phyloP scores from a whole-genome alignment of 306 rosid species.

The Senna siamea region DNA sequence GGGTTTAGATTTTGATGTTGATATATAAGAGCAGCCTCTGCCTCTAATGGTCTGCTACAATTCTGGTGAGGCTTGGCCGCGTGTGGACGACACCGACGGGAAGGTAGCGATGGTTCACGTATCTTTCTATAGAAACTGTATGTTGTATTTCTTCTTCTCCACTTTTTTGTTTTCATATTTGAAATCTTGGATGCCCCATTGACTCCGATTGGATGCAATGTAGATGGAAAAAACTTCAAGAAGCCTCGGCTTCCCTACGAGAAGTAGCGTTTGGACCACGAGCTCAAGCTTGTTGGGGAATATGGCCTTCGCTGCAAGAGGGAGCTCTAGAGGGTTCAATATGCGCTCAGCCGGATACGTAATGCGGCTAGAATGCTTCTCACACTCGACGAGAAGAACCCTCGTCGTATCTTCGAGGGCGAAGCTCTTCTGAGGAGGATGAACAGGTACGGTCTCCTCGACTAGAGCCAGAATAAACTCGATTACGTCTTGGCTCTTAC shows the following conservation, averaged over 20 bases:
- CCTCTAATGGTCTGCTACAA: too few species aligned
- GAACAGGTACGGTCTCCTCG: slow-evolving; percentile 55
- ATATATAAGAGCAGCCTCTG: too few species aligned
- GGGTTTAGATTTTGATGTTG: too few species aligned
- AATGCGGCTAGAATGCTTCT: slow-evolving; percentile 53
- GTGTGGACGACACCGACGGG: not conserved
- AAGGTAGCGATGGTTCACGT: slow-evolving; percentile 40
- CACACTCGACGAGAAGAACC: slow-evolving; percentile 55
- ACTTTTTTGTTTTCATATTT: not conserved
- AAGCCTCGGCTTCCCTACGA: slow-evolving; percentile 59
- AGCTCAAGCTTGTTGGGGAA: slow-evolving; percentile 54
- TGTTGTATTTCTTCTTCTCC: not conserved
- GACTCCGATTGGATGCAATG: not conserved
- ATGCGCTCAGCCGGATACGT: slow-evolving; percentile 50
- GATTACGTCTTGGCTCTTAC: slow-evolving; percentile 56
- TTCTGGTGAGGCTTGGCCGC: too few species aligned
- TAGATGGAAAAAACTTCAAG: slow-evolving; percentile 61
- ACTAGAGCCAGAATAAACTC: slow-evolving; percentile 60
- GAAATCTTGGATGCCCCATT: not conserved
- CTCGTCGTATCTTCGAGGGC: slow-evolving; percentile 53
- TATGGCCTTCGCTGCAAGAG: slow-evolving; percentile 57
- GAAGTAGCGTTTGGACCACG: slow-evolving; percentile 59
- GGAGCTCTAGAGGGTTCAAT: slow-evolving; percentile 58
- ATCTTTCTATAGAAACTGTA: slow-evolving; percentile 41
- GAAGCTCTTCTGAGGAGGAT: slow-evolving; percentile 58